Base-by-base conservation (phyloP, 768 basidiomycete genomes). In the Suillus cothurnatus region DNA sequence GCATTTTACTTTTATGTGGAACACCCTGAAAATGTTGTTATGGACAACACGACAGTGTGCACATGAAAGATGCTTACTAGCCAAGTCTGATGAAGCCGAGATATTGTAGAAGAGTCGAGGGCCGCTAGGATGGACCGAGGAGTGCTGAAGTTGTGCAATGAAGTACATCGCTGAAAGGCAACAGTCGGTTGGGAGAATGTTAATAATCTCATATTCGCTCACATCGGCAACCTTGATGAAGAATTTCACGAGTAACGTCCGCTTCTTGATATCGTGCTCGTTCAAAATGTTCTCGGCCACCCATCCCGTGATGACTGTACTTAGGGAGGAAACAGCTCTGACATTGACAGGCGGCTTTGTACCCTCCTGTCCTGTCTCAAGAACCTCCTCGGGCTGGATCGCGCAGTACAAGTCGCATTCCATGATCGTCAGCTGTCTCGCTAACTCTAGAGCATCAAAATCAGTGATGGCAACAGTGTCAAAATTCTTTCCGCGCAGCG, bases 251-350 rank as follows among this genome's bases (percentile, higher is more conserved):
- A 96, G 72, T 9, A 74, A 64, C 31, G 89, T 90, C 66, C 95
- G 82, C 78, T 89, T 93, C 84, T 94, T 95, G 69, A 88, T 85
- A 77, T 99, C 97, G 61, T 82, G 85, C 79, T 99, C 97, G 71
- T 89, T 89, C 58, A 99, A 79, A 66, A 99, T 95, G 71, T 91
- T 90, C 78, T 99, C 97, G 11, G 95, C 91, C 36, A 98, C 93
- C 93, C 95, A 97, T 5, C 95, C 96, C 1, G 95, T 98, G 69
- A 98, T 90, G 62, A 90, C 87, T 17, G 95, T 99, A 73, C 94
- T 97, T 73, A 98, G 78, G 6, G 91, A 88, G 53, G 90, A 90
- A 68, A 99, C 89, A 28, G 92, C 91, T 74, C 87, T 91, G 53
- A 99, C 89, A 69, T 92, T 92, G 59, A 84, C 76, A 23, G 88